Conservation (phyloP, 352 stramenopile species). For the Saprolegnia parasitica region DNA sequence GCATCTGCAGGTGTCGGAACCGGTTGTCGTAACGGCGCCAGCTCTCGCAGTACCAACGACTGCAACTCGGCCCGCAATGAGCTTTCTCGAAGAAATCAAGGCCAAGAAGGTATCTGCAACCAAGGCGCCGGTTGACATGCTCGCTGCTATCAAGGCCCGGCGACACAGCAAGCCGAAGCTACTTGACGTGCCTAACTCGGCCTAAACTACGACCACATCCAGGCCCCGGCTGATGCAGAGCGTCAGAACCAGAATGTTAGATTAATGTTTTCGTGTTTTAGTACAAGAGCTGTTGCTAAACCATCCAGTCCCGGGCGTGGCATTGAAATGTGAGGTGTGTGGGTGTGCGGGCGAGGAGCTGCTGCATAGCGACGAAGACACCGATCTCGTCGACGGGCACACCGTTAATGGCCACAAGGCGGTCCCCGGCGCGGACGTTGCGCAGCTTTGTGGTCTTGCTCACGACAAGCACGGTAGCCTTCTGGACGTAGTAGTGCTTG, state of each 20-base stretch:
- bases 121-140: constrained; percentile 36
- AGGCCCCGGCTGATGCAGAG: too few species aligned
- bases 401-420: constrained; percentile 67
- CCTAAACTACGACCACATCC: background rate
- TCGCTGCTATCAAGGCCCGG: constrained; percentile 61
- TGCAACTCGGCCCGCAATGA: constrained; percentile 26
- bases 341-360: background rate
- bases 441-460: constrained; percentile 66
- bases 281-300: background rate
- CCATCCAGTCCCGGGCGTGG: background rate
- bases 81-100: constrained; percentile 27
- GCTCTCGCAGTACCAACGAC: background rate
- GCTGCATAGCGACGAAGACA: background rate
- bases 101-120: constrained; percentile 1
- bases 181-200: constrained; percentile 12
- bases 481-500: background rate
- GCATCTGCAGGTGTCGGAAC: background rate
- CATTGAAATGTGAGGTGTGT: background rate
- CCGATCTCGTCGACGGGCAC: constrained; percentile 36
- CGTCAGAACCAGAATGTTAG: too few species aligned
- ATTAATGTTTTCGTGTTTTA: background rate
- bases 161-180: constrained; percentile 28
- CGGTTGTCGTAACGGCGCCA: background rate
- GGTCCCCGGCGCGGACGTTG: constrained; percentile 62
- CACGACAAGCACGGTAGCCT: constrained; percentile 31